Evolutionary conservation across 1,139 yeast species (phyloP).

Genomic region (Blastobotrys illinoisensis): DNA sequence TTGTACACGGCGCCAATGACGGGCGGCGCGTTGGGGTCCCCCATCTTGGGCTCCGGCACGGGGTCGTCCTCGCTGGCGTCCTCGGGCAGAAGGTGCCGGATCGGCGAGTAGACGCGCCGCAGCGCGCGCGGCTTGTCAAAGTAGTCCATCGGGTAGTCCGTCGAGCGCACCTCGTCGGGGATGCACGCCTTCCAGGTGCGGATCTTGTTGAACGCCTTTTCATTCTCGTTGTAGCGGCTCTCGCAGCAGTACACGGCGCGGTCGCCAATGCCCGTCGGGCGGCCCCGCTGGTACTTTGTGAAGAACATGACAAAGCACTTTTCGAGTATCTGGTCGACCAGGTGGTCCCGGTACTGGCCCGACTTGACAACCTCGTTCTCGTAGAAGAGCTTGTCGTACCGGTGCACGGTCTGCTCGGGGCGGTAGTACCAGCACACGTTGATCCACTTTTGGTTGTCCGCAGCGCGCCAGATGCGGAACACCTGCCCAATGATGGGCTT

Average conservation of each 20-base stretch:
- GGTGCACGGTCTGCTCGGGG: slow-evolving; percentile 96
- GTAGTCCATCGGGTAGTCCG: slow-evolving; percentile 66
- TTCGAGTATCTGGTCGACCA: slow-evolving; percentile 80
- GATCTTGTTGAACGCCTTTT: slow-evolving; percentile 85
- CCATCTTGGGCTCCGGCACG: slow-evolving; percentile 77
- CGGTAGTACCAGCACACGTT: slow-evolving; percentile 98
- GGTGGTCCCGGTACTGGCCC: slow-evolving; percentile 93
- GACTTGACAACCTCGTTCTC: slow-evolving; percentile 94
- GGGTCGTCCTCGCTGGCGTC: slow-evolving; percentile 68
- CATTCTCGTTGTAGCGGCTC: slow-evolving; percentile 85
- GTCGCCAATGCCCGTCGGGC: slow-evolving; percentile 66
- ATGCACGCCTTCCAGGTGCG: slow-evolving; percentile 98
- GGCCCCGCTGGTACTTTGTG: slow-evolving; percentile 91
- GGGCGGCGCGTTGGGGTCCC: slow-evolving; percentile 86
- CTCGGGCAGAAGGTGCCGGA: slow-evolving; percentile 67
- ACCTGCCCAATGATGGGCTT: slow-evolving; percentile 93
- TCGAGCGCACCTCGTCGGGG: slow-evolving; percentile 90
- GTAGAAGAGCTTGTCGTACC: slow-evolving; percentile 80
- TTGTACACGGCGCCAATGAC: slow-evolving; percentile 83
- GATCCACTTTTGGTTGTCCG: slow-evolving; percentile 79
- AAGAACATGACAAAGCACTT: slow-evolving; percentile 93
- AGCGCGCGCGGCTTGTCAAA: slow-evolving; percentile 45
- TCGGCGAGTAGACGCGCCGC: slow-evolving; percentile 75
- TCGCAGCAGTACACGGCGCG: slow-evolving; percentile 87
- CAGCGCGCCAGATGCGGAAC: slow-evolving; percentile 75